Evolutionary conservation across 352 stramenopile genomes (phyloP).

Genomic region (Globisporangium echinulatum): DNA sequence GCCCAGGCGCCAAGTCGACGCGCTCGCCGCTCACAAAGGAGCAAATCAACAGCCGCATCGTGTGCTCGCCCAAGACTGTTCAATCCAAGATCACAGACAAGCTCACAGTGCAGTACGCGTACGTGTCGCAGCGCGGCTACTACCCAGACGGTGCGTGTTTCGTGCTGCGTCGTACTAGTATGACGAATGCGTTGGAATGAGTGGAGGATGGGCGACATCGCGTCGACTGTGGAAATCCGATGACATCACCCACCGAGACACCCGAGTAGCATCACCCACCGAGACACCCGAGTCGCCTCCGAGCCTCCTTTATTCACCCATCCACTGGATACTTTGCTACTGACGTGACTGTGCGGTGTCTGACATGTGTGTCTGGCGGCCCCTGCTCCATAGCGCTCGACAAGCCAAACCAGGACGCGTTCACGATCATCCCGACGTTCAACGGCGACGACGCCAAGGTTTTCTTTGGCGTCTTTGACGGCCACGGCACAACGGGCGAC

Average conservation of each 20-base stretch:
- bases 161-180: not conserved
- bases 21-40: constrained; percentile 74
- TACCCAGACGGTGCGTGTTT: constrained; percentile 81
- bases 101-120: constrained; percentile 83
- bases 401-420: constrained; percentile 97
- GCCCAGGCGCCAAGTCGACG: constrained; percentile 24
- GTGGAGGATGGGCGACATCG: not conserved
- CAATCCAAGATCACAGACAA: constrained; percentile 55
- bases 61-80: constrained; percentile 68
- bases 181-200: not conserved
- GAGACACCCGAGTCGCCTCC: too few relatives aligned
- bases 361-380: too few relatives aligned
- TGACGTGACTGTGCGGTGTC: too few relatives aligned
- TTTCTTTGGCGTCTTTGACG: constrained; percentile 87
- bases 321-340: too few relatives aligned
- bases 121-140: constrained; percentile 92
- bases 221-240: too few relatives aligned
- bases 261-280: too few relatives aligned
- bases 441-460: constrained; percentile 69
- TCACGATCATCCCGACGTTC: constrained; percentile 79
- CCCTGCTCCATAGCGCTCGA: constrained; percentile 50
- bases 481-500: constrained; percentile 79
- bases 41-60: constrained; percentile 80
- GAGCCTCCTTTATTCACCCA: not conserved
- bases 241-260: too few relatives aligned